phyloP scores from a whole-genome alignment of 768 basidiomycete genomes.

The Auricularia auricula-judae region DNA sequence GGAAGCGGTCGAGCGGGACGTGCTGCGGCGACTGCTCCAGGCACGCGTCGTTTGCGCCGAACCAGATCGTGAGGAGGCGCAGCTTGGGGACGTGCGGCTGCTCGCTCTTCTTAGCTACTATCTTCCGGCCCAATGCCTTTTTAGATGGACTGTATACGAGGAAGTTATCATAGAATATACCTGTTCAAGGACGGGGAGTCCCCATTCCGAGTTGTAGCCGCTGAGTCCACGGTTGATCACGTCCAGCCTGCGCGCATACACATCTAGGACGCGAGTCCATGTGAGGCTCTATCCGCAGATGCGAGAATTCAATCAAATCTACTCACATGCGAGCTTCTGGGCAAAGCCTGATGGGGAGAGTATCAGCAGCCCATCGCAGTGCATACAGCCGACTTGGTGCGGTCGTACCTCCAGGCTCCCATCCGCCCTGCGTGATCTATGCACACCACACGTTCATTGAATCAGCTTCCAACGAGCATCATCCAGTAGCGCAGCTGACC shows the following conservation, averaged over 20 bases:
- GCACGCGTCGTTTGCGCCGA: conserved; percentile 82
- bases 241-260: conserved; percentile 72
- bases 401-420: conserved; percentile 30
- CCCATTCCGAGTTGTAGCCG: conserved; percentile 87
- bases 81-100: conserved; percentile 43
- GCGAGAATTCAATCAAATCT: background rate
- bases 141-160: background rate
- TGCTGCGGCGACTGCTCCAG: conserved; percentile 57
- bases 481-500: background rate
- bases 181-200: conserved; percentile 66
- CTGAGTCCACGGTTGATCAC: conserved; percentile 76
- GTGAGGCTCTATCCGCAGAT: background rate
- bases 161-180: conserved; percentile 23
- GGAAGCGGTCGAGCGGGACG: conserved; percentile 59
- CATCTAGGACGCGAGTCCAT: conserved; percentile 32
- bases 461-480: background rate
- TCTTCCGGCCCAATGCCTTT: conserved; percentile 23
- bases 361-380: conserved; percentile 8
- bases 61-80: conserved; percentile 76
- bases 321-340: conserved; percentile 55
- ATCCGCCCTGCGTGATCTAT: conserved; percentile 54
- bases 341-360: conserved; percentile 40
- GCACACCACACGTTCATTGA: background rate
- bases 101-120: conserved; percentile 43
- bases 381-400: background rate